phyloP scores from a whole-genome alignment of 2,329 filamentous ascomycete genomes.

The Ophiocordyceps australis region DNA sequence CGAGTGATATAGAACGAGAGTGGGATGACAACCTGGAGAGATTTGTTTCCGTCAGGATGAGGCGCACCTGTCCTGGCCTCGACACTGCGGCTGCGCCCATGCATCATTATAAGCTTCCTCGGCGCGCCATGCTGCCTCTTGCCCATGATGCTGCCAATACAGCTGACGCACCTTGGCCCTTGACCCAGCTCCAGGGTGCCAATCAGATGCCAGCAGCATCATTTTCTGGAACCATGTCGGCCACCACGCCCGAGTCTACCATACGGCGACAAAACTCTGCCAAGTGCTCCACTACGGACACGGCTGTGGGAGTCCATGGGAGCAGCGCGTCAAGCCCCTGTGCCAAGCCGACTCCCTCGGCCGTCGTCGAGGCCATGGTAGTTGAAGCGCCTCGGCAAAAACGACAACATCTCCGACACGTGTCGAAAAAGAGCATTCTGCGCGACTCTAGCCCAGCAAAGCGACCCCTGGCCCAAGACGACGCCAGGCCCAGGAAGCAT shows the following conservation, averaged over 20 bases:
- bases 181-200: background rate
- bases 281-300: conserved; percentile 17
- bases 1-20: conserved; percentile 29
- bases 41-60: conserved; percentile 34
- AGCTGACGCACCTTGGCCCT: conserved; percentile 6
- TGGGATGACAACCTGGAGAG: conserved; percentile 35
- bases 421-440: conserved; percentile 34
- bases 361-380: conserved; percentile 38
- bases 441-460: conserved; percentile 20
- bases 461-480: conserved; percentile 3
- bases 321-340: conserved; percentile 35
- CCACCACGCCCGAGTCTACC: no score
- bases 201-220: no score
- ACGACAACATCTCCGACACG: conserved; percentile 39
- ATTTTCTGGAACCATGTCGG: no score
- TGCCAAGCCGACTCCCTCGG: conserved; percentile 33
- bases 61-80: conserved; percentile 7
- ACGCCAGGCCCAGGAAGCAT: no score
- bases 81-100: background rate
- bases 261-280: conserved; percentile 7
- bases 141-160: conserved; percentile 34
- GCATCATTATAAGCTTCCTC: no score
- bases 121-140: no score
- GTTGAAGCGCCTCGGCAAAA: conserved; percentile 27
- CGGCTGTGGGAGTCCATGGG: conserved; percentile 21